Percentiles rank a stretch among this genome's conserved stretches.
These are phyloP conservation scores for Pythium monospermum DNA, from an alignment of 352 stramenopile genomes.

Conservation along the genomic window DNA sequence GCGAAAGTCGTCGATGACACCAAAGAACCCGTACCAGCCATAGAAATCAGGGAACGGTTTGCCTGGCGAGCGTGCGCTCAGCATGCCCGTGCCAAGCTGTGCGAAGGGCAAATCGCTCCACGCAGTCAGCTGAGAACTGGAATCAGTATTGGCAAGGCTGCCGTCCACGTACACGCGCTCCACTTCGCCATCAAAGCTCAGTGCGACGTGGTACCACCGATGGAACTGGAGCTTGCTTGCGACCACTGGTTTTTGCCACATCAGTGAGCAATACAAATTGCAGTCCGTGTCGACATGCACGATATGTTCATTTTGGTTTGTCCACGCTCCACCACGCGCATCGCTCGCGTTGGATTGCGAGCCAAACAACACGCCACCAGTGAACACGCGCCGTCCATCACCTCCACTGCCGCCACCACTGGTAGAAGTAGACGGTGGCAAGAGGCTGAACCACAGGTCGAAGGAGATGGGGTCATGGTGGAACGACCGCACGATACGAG, in stretches of 20 bases:
- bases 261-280: constrained; percentile 41
- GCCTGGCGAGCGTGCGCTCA: constrained; percentile 36
- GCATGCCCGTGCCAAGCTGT: constrained; percentile 55
- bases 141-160: constrained; percentile 34
- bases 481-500: constrained; percentile 17
- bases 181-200: constrained; percentile 42
- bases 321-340: constrained; percentile 21
- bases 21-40: constrained; percentile 68
- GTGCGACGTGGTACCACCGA: constrained; percentile 70
- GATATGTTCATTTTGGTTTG: constrained; percentile 36
- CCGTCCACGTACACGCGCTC: constrained; percentile 55
- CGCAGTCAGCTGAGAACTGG: constrained; percentile 26
- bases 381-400: constrained; percentile 14
- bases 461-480: constrained; percentile 29
- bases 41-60: constrained; percentile 41
- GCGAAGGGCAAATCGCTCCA: constrained; percentile 47
- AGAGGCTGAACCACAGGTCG: constrained; percentile 41
- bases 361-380: constrained; percentile 34
- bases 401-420: constrained; percentile 2
- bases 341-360: constrained; percentile 31
- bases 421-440: too few species aligned
- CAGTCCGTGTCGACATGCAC: constrained; percentile 34
- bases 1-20: constrained; percentile 50
- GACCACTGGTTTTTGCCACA: constrained; percentile 25
- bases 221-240: constrained; percentile 18